Evolutionary conservation across 495 filamentous ascomycete genomes (phyloP).

Genomic region (Tuber microsphaerosporum): DNA sequence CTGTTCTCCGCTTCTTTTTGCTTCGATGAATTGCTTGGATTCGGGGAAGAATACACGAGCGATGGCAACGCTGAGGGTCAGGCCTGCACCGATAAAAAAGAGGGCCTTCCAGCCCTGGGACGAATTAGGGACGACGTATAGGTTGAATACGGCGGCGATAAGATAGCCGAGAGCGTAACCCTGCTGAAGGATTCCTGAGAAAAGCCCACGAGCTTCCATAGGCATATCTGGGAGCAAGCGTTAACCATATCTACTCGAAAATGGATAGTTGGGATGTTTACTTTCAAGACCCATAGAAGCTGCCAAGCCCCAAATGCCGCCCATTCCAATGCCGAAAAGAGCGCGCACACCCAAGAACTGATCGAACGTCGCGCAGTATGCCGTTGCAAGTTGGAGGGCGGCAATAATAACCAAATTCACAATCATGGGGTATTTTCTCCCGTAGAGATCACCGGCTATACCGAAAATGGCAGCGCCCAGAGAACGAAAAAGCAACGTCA

Average conservation of each 20-base stretch:
- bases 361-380: conserved; percentile 59
- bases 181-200: conserved; percentile 72
- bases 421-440: conserved; percentile 77
- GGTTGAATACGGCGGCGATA: conserved; percentile 61
- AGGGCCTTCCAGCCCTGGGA: conserved; percentile 33
- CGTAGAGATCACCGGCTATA: conserved; percentile 63
- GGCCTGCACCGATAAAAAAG: conserved; percentile 53
- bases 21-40: conserved; percentile 62
- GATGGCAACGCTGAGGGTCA: conserved; percentile 59
- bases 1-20: conserved; percentile 50
- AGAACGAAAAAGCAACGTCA: conserved; percentile 63
- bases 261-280: conserved; percentile 32
- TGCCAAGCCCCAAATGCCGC: conserved; percentile 74
- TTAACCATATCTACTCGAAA: neutral
- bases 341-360: conserved; percentile 59
- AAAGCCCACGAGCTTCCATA: conserved; percentile 59
- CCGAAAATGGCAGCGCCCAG: conserved; percentile 66
- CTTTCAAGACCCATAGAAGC: conserved; percentile 72
- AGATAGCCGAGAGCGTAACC: conserved; percentile 72
- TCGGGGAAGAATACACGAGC: conserved; percentile 62
- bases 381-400: conserved; percentile 61
- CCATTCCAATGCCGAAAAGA: conserved; percentile 76
- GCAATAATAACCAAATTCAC: conserved; percentile 58
- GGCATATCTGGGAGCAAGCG: conserved; percentile 24
- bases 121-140: conserved; percentile 50